Evolutionary conservation across 306 rosid genomes (phyloP).

Genomic region (Malus orientalis): DNA sequence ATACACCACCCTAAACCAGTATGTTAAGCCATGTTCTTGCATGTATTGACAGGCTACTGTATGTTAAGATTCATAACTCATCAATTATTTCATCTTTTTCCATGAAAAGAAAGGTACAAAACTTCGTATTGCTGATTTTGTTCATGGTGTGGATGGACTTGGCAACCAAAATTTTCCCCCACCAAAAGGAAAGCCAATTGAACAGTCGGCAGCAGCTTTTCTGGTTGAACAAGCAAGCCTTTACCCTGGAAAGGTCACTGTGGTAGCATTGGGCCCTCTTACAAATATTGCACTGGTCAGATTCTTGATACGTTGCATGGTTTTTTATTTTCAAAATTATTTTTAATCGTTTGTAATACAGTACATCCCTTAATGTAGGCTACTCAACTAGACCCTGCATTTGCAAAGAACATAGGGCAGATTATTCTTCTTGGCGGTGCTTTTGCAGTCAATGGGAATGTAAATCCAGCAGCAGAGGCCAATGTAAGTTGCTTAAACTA

Average conservation of each 20-base stretch:
- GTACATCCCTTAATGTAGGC: constrained; percentile 40
- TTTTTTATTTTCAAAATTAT: neutral
- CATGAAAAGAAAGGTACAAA: constrained; percentile 55
- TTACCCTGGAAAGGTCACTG: constrained; percentile 72
- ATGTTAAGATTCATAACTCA: neutral
- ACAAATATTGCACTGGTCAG: constrained; percentile 87
- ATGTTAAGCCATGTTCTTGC: neutral
- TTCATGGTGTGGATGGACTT: constrained; percentile 88
- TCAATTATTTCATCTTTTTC: neutral
- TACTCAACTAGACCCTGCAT: constrained; percentile 69
- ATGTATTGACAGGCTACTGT: neutral
- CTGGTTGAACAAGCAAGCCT: constrained; percentile 67
- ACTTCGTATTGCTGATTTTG: constrained; percentile 84
- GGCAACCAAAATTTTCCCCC: constrained; percentile 94
- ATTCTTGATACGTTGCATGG: constrained; percentile 7
- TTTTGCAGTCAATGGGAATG: constrained; percentile 88
- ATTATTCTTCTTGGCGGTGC: constrained; percentile 87
- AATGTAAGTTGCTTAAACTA: constrained; percentile 40
- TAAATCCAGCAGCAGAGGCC: constrained; percentile 92
- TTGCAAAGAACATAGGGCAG: constrained; percentile 58
- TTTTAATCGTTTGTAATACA: neutral
- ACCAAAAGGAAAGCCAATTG: constrained; percentile 67
- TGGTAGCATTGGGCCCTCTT: constrained; percentile 88
- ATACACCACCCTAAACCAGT: too few species aligned
- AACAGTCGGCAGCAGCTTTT: constrained; percentile 63